Percentiles rank a stretch among this genome's conserved stretches.
Conservation (phyloP, 2,329 filamentous ascomycete species). For the Aaosphaeria pasadenensis region DNA sequence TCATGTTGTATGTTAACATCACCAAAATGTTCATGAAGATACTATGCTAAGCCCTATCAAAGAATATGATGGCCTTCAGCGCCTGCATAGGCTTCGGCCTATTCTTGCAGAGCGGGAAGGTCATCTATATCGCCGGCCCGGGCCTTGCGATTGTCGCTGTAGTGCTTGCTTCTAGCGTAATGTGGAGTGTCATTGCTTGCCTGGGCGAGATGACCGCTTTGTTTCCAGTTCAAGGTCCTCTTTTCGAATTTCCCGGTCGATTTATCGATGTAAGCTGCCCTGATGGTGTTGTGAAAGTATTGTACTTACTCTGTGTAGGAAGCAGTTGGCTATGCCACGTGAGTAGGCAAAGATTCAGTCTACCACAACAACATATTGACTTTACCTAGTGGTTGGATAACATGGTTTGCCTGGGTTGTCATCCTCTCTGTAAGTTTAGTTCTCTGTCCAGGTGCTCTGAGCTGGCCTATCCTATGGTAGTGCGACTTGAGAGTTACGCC, state of each 20-base stretch:
- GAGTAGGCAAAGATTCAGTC: too few relatives aligned
- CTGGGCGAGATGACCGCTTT: constrained; percentile 85
- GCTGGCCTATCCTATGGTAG: neutral
- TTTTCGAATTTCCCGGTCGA: constrained; percentile 83
- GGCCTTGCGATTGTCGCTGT: constrained; percentile 36
- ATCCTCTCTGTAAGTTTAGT: constrained; percentile 53
- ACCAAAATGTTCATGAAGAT: too few relatives aligned
- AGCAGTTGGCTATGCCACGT: constrained; percentile 43
- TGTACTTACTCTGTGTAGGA: constrained; percentile 9
- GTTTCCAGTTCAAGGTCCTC: constrained; percentile 85
- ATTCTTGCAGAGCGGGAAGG: constrained; percentile 36
- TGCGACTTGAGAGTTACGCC: too few relatives aligned
- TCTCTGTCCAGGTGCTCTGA: neutral
- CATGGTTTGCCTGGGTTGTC: constrained; percentile 79
- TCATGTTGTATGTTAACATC: constrained; percentile 12
- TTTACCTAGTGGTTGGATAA: constrained; percentile 38
- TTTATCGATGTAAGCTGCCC: constrained; percentile 61
- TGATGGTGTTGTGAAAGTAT: too few relatives aligned
- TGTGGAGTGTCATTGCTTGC: constrained; percentile 37
- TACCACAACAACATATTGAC: too few relatives aligned
- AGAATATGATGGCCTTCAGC: constrained; percentile 39
- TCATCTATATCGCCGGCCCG: constrained; percentile 37
- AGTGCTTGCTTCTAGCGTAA: constrained; percentile 33
- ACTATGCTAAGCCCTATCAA: constrained; percentile 6
- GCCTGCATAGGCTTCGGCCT: constrained; percentile 36